Evolutionary conservation across 2,329 filamentous ascomycete species (phyloP).

Genomic region (Phyllosticta citriasiana): DNA sequence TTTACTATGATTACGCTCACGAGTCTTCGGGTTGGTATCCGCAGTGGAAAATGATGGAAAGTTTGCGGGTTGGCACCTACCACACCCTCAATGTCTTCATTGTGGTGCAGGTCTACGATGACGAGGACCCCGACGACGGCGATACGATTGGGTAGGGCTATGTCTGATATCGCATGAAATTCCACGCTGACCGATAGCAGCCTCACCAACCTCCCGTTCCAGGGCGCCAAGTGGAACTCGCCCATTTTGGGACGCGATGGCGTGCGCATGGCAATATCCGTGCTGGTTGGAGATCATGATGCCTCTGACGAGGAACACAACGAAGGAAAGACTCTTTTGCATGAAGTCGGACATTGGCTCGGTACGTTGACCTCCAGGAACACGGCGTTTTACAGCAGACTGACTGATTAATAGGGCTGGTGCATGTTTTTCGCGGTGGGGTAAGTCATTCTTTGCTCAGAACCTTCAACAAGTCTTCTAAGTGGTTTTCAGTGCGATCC

Average conservation of each 20-base stretch:
- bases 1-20: not conserved
- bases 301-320: not conserved
- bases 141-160: not conserved
- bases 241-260: not conserved
- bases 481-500: not conserved
- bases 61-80: not conserved
- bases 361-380: too few relatives aligned
- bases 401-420: too few relatives aligned
- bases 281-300: not conserved
- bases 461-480: too few relatives aligned
- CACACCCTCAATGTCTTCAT: not conserved
- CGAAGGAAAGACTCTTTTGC: not conserved
- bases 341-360: not conserved
- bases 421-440: too few relatives aligned
- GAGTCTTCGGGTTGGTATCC: not conserved
- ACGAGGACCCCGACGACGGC: not conserved
- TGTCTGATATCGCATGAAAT: not conserved
- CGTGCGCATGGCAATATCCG: not conserved
- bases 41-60: not conserved
- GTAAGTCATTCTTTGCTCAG: too few relatives aligned
- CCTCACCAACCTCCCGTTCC: not conserved
- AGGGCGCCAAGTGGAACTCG: not conserved
- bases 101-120: not conserved
- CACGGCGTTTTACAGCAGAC: too few relatives aligned
- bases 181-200: not conserved